These are phyloP conservation scores for Blastomyces percursus DNA, from an alignment of 2,329 filamentous ascomycete species.

Conservation along the genomic window DNA sequence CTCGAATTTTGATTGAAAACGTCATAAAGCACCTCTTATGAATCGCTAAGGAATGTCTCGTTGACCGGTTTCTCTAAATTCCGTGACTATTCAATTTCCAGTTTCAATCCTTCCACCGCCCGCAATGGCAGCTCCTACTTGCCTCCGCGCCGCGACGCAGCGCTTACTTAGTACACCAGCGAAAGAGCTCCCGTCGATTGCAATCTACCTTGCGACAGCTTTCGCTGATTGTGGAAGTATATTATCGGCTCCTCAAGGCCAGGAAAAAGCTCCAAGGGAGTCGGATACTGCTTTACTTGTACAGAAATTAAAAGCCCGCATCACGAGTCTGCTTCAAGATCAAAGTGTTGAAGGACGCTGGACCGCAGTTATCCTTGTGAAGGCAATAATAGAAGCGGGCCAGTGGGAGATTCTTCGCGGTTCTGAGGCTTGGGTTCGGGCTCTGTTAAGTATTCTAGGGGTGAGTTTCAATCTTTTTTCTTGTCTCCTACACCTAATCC, in stretches of 20 bases:
- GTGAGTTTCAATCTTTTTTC: conserved; percentile 34
- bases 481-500: neutral
- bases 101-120: neutral
- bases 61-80: neutral
- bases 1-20: neutral
- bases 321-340: conserved; percentile 68
- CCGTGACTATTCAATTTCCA: neutral
- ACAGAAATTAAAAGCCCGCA: conserved; percentile 69
- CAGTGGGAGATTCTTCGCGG: conserved; percentile 71
- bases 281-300: conserved; percentile 60
- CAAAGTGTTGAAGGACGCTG: conserved; percentile 64
- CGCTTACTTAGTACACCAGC: conserved; percentile 57
- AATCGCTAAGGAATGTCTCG: neutral
- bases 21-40: neutral
- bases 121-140: conserved; percentile 23
- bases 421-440: conserved; percentile 63
- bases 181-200: conserved; percentile 61
- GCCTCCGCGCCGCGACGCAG: conserved; percentile 35
- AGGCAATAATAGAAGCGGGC: conserved; percentile 69
- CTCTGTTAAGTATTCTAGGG: conserved; percentile 62
- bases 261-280: conserved; percentile 49
- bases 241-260: conserved; percentile 51
- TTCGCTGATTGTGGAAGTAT: conserved; percentile 46
- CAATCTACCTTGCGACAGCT: conserved; percentile 54
- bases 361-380: conserved; percentile 65